These are phyloP conservation scores for Aegilops speltoides DNA, from an alignment of 176 grass and related monocot genomes.

Conservation along the genomic window DNA sequence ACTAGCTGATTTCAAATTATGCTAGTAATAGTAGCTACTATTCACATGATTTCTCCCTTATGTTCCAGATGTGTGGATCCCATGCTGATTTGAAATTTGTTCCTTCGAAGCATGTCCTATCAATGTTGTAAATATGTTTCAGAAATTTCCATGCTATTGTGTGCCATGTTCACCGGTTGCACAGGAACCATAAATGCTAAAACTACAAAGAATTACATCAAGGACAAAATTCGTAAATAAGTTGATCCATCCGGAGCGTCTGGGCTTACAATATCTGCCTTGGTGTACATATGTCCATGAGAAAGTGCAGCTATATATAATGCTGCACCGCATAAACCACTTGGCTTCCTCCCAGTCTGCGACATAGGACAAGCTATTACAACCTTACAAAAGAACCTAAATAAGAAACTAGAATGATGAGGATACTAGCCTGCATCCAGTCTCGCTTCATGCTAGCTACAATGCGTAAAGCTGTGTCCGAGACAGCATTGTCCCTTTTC, in stretches of 20 bases:
- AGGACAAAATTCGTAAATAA: constrained; percentile 22
- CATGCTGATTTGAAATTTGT: background rate
- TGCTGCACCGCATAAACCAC: constrained; percentile 94
- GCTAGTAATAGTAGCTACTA: background rate
- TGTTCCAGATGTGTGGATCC: background rate
- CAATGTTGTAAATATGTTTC: background rate
- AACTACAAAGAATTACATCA: background rate
- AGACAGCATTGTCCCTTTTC: constrained; percentile 58
- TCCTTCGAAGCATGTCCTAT: background rate
- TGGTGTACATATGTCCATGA: constrained; percentile 64
- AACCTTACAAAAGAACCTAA: constrained; percentile 24
- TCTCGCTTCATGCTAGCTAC: constrained; percentile 89
- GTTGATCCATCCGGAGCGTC: background rate
- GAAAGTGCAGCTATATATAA: constrained; percentile 83
- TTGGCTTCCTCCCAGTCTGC: constrained; percentile 91
- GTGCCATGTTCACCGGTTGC: background rate
- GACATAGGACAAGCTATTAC: constrained; percentile 17
- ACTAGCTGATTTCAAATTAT: too few species aligned
- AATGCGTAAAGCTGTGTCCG: constrained; percentile 71
- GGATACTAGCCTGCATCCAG: constrained; percentile 79
- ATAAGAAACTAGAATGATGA: constrained; percentile 11
- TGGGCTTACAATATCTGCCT: constrained; percentile 79
- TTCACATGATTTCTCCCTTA: background rate
- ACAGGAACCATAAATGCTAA: background rate
- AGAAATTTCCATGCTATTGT: background rate